Evolutionary conservation across 345 rosid genomes (phyloP), one percentile per base, ranked within the genome.

Genomic region (Barbarea vulgaris): DNA sequence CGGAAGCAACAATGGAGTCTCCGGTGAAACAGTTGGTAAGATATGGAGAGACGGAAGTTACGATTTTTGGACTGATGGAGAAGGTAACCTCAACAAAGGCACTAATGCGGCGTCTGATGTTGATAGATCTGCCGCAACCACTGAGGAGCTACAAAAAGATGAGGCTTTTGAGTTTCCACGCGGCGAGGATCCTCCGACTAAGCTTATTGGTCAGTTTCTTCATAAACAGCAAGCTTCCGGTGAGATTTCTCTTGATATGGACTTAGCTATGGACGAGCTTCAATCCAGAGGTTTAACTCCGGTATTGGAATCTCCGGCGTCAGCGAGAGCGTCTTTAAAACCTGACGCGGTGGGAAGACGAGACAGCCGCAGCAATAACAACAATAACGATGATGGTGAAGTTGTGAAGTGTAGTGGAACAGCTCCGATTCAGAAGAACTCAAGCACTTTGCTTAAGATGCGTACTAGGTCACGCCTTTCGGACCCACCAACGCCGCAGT

Each of bases 41-140:
- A 82, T 87, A 19, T 80, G 87, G 90, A 83, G 90, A 74, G 96
- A 69, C 19, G 79, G 89, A n/a, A 89, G 95, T 74, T 86, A 82
- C 78, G 91, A 85, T 76, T 87, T 88, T 51, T 79, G 85, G 83
- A 71, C 74, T 8, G 86, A 86, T 53, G 75, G 59, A 1, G 70
- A n/a, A 14, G 63, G 70, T 13, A 75, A 79, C 31, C 46, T 46
- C 12, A 77, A 72, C 18, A 69, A 79, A 64, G 75, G 55, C 0
- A 4, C 31, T 2, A 25, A 52, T 68, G 63, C 22, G 1, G 58
- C 41, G 30, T 14, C 58, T 17, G 75, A 69, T 1, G 65, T 51
- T 44, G 70, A 34, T 8, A 73, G 67, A 73, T 67, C 76, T 64
- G 55, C 72, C 9, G 44, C 39, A 0, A 39, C 34, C n/a, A 9